Evolutionary conservation across 169 alveolate species (phyloP), one percentile per base, ranked within the genome.

Genomic region (Theileria orientalis): DNA sequence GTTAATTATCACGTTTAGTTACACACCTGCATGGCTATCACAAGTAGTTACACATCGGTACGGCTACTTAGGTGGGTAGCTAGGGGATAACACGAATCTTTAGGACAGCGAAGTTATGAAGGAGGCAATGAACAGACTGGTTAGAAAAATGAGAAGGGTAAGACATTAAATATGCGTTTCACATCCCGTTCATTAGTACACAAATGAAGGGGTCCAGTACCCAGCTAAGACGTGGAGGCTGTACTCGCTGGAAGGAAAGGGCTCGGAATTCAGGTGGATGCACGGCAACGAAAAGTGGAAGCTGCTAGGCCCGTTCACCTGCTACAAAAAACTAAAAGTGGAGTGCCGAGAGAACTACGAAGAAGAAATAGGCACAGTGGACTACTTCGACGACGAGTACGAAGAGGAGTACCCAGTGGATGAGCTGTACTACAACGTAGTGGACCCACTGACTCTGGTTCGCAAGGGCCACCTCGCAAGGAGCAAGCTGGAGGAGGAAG

Each of bases 251-350:
- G 73, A 79, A 32, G 59, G 52, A 1, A 19, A 32, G 9, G 87
- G 87, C 1, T 71, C 83, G 21, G 75, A 75, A 16, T 72, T 79
- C 83, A 73, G 87, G 33, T 71, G 83, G 83, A 63, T 79, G 76
- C 83, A 79, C 40, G 87, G 87, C 9, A 79, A 40, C 32, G 77
- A 71, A 16, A 66, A 79, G 35, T 79, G 87, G 87, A 70, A 72
- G 25, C 54, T 42, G 23, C 40, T 79, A 23, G 87, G 87, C 32
- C 87, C 87, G 33, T 71, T 33, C 42, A 73, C 78, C 13, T 68
- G 57, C 5, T 64, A 79, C 78, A 70, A 72, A 47, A 51, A 49
- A 16, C 60, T 70, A 27, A 77, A 76, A 23, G 54, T 63, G 1
- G 49, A 8, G 8, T 40, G 32, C 14, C 3, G n/a, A n/a, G n/a